These are phyloP conservation scores for Dicorynia guianensis DNA, from an alignment of 306 rosid genomes.

Conservation along the genomic window DNA sequence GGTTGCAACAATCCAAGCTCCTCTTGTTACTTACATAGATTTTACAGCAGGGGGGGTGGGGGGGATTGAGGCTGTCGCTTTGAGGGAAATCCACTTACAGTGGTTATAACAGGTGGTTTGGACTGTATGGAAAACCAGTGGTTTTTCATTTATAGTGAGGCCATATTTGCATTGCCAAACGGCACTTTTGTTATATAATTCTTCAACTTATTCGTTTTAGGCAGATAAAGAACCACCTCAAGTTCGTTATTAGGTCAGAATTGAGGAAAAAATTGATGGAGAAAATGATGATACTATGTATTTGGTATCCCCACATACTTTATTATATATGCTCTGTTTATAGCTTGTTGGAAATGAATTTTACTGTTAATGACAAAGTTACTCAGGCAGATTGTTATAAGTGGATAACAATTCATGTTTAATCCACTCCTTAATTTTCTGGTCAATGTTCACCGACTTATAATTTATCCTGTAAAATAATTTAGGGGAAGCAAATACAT, in stretches of 20 bases:
- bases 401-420: too few species aligned
- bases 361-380: too few species aligned
- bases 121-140: slow-evolving; percentile 37
- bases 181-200: not conserved
- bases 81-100: not conserved
- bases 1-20: slow-evolving; percentile 49
- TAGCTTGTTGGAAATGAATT: too few species aligned
- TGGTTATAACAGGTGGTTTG: slow-evolving; percentile 21
- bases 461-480: too few species aligned
- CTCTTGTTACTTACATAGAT: slow-evolving; percentile 41
- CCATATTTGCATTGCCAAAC: not conserved
- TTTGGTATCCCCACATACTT: too few species aligned
- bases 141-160: slow-evolving; percentile 19
- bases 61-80: not conserved
- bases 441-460: too few species aligned
- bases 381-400: too few species aligned
- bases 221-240: not conserved
- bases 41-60: not conserved
- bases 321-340: too few species aligned
- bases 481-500: too few species aligned
- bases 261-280: not conserved
- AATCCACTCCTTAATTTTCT: too few species aligned
- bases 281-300: not conserved
- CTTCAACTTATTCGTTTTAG: not conserved
- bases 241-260: not conserved